Conservation (phyloP, 805 yeast genomes). For the Zygoascus flipseniorum region DNA sequence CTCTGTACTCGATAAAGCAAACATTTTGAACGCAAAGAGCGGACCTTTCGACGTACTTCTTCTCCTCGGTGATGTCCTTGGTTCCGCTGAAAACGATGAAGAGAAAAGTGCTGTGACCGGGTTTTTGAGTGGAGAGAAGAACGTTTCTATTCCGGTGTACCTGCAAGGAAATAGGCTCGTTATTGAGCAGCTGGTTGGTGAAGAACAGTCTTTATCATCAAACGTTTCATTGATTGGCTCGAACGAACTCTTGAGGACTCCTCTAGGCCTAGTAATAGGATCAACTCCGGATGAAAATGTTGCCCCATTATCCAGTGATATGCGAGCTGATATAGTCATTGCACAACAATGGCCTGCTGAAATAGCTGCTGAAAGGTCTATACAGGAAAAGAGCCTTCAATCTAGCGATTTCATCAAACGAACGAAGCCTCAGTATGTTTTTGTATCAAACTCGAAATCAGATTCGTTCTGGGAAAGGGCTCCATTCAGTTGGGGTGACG, state of each 20-base stretch:
- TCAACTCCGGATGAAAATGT: not conserved
- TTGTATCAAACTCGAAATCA: constrained; percentile 40
- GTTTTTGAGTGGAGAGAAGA: not conserved
- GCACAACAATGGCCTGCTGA: constrained; percentile 53
- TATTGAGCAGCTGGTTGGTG: not conserved
- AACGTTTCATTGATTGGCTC: constrained; percentile 2
- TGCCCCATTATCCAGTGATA: constrained; percentile 5
- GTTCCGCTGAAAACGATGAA: not conserved
- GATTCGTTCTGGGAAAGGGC: constrained; percentile 47
- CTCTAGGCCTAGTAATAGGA: constrained; percentile 8
- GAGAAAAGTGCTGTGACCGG: constrained; percentile 12
- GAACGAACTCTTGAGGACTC: constrained; percentile 1
- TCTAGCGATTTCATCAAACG: constrained; percentile 40
- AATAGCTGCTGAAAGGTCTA: constrained; percentile 20
- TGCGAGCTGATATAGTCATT: constrained; percentile 46
- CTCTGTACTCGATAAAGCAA: constrained; percentile 7
- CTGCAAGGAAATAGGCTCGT: not conserved
- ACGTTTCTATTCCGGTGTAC: constrained; percentile 7
- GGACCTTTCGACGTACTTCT: constrained; percentile 15
- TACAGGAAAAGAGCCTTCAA: not conserved
- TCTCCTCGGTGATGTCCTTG: constrained; percentile 9
- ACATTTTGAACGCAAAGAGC: constrained; percentile 9
- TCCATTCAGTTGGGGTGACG: constrained; percentile 41
- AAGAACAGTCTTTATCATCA: not conserved
- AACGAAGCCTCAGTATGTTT: constrained; percentile 58